Evolutionary conservation across 371 early-diverging fungal genomes (phyloP), one percentile per base, ranked within the genome.

Genomic region (Circinella umbellata): DNA sequence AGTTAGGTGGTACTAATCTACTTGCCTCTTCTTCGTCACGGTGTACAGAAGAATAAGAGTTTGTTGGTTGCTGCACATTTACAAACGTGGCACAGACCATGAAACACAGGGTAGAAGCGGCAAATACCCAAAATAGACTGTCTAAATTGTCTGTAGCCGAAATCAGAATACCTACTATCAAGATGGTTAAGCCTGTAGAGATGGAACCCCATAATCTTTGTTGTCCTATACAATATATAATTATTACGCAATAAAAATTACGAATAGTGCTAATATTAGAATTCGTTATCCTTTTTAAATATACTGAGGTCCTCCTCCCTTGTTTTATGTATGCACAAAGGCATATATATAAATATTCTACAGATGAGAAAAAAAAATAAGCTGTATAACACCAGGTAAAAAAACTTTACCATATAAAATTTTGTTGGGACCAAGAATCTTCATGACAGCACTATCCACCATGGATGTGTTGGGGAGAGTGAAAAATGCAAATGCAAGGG

Each of bases 361-460:
- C 65, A 54, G 47, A 64, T 47, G 34, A 48, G 37, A 54, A 37
- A 39, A 27, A 42, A 9, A 42, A 11, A 11, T 42, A 42, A 11
- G 11, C 11, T 42, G 42, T 6, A 27, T 27, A 27, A 27, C 27
- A 27, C 27, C 27, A 27, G 27, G 37, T 18, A 5, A 15, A 27
- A 34, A 37, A 9, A 17, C 38, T 51, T 66, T 79, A 75, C 84
- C 84, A 65, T 83, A 83, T 35, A 83, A 51, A 11, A 81, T 73
- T 54, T 83, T 83, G 70, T 83, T 73, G 3, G 81, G 76, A 1
- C 84, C 84, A 18, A 84, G 65, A 20, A 81, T 80, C 57, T 84
- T 84, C 76, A 84, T 78, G 53, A 84, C 84, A 0, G 81, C 84
- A 64, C 81, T 81, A 59, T 84, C 84, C 4, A 84, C 81, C 35